Conservation (phyloP, 257 asterid species). For the Przewalskia tangutica region DNA sequence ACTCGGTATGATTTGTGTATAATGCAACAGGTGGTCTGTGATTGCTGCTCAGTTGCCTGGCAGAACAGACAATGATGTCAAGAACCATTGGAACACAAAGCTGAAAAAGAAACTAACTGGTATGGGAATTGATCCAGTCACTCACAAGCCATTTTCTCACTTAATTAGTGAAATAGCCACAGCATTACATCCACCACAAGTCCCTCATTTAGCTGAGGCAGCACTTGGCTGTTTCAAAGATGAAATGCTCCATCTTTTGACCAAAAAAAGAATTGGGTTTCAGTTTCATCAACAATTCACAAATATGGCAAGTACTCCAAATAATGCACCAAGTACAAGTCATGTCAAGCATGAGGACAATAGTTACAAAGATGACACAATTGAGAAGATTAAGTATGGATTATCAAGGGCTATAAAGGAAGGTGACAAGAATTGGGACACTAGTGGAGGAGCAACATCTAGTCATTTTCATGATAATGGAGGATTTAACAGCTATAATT, state of each 20-base stretch:
- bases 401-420: conserved; percentile 1
- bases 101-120: conserved; percentile 89
- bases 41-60: conserved; percentile 92
- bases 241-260: conserved; percentile 91
- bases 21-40: conserved; percentile 63
- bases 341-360: conserved; percentile 41
- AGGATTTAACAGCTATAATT: neutral
- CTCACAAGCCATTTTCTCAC: conserved; percentile 94
- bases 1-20: neutral
- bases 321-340: conserved; percentile 7
- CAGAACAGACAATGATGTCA: conserved; percentile 87
- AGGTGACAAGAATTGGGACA: neutral
- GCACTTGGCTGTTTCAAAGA: conserved; percentile 97
- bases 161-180: conserved; percentile 78
- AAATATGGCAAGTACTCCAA: neutral
- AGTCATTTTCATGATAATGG: neutral
- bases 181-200: conserved; percentile 80
- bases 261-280: conserved; percentile 66
- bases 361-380: conserved; percentile 3
- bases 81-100: conserved; percentile 94
- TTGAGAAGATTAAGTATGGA: neutral
- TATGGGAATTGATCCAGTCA: conserved; percentile 94
- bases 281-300: conserved; percentile 45
- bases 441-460: neutral
- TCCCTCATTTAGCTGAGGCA: conserved; percentile 84